A percentile compares a stretch with the other conserved stretches of the same genome.
Evolutionary conservation across 176 grass and related monocot genomes (phyloP).

Genomic region (Guadua angustifolia): DNA sequence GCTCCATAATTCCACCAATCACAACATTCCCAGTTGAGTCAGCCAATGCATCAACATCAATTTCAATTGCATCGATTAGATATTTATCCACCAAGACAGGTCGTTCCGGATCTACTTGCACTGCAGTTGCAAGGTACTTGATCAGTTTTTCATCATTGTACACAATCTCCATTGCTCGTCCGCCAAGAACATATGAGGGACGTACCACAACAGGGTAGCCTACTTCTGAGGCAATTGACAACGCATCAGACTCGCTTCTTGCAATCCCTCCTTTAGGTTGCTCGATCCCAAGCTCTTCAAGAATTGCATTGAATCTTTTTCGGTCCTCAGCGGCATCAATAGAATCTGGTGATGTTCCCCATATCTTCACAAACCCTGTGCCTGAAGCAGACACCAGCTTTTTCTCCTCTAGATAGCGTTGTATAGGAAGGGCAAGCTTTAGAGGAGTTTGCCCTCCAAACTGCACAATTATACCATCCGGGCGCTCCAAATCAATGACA

Average conservation of each 20-base stretch:
- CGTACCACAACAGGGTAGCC: conserved; percentile 96
- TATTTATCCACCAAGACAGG: conserved; percentile 96
- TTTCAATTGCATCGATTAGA: conserved; percentile 92
- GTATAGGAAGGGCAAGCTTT: conserved; percentile 88
- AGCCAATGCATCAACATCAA: conserved; percentile 91
- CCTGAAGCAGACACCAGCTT: conserved; percentile 68
- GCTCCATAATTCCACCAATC: conserved; percentile 99
- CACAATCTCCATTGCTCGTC: conserved; percentile 98
- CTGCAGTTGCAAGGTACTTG: conserved; percentile 91
- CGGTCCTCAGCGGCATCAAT: conserved; percentile 98
- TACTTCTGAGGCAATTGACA: conserved; percentile 81
- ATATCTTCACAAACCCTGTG: conserved; percentile 70
- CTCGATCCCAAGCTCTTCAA: conserved; percentile 83
- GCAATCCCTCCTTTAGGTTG: conserved; percentile 97
- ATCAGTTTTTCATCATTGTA: conserved; percentile 88
- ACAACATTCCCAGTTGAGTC: conserved; percentile 89
- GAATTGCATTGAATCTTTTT: conserved; percentile 94
- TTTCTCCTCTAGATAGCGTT: conserved; percentile 68
- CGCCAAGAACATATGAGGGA: conserved; percentile 96
- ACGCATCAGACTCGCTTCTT: conserved; percentile 85
- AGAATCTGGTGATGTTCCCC: conserved; percentile 97
- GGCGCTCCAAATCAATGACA: conserved; percentile 89
- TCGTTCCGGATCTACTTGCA: conserved; percentile 90
- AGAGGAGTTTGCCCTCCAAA: conserved; percentile 97
- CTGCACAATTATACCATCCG: conserved; percentile 95